Evolutionary conservation across 139 green algal species (phyloP), one percentile per base, ranked within the genome.

Genomic region (Diplosphaera chodatii): DNA sequence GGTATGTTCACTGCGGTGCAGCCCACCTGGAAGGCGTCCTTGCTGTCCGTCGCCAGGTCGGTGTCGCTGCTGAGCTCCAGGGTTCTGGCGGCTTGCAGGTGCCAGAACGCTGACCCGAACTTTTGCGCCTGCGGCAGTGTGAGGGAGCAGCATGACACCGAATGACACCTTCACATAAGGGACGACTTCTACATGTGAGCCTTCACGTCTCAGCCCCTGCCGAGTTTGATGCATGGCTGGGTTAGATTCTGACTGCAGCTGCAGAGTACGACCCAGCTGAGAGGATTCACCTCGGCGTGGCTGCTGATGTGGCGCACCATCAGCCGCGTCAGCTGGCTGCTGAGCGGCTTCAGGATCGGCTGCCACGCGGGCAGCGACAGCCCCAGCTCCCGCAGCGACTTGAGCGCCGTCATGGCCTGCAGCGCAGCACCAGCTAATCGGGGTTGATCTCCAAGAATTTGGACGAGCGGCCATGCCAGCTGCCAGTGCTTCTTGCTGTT

Each of bases 241-340:
- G n/a, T n/a, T n/a, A n/a, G n/a, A n/a, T n/a, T n/a, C n/a, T n/a
- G n/a, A n/a, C n/a, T n/a, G n/a, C n/a, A n/a, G n/a, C n/a, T n/a
- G n/a, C n/a, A n/a, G n/a, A n/a, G n/a, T n/a, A n/a, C n/a, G n/a
- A n/a, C n/a, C n/a, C n/a, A n/a, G n/a, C n/a, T n/a, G n/a, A n/a
- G n/a, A n/a, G n/a, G n/a, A n/a, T 48, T 48, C 37, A 48, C 37
- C 48, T 59, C 48, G 25, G 48, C 16, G 16, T 59, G 16, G 48
- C 48, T 27, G 48, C 48, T 59, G 48, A 59, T 59, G 48, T 59
- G 48, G 48, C 48, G 48, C 48, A 59, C 48, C 48, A 59, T 59
- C 16, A 59, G 48, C 48, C 48, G 48, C 48, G 48, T 59, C 16
- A 59, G 48, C 48, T n/a, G 48, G 13, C 48, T 18, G 16, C 13